Percentiles rank a stretch among this genome's conserved stretches.
Evolutionary conservation across 176 grass and related monocot species (phyloP).

Genomic region (Musa itinerans): DNA sequence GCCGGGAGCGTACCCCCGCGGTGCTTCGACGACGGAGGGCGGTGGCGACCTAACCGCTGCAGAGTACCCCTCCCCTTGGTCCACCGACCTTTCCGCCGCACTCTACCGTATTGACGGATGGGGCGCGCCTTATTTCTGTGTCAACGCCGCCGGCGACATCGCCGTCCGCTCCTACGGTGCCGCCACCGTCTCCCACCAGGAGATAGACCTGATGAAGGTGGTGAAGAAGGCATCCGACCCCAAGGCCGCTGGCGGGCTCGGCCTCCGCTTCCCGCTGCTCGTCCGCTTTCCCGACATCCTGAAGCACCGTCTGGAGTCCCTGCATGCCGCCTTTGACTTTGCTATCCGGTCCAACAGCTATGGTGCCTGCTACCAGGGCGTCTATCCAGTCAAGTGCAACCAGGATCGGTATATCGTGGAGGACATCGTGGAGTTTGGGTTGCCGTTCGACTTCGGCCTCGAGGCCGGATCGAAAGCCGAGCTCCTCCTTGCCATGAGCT

Average conservation of each 20-base stretch:
- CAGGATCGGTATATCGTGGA: slow-evolving; percentile 21
- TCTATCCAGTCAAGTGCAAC: slow-evolving; percentile 22
- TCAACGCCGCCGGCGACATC: slow-evolving; percentile 17
- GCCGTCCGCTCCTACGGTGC: slow-evolving; percentile 9
- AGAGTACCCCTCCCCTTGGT: background rate
- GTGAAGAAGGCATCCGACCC: slow-evolving; percentile 2
- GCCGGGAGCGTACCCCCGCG: background rate
- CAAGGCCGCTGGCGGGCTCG: slow-evolving; percentile 7
- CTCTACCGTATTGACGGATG: slow-evolving; percentile 17
- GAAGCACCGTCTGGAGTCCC: slow-evolving; percentile 9
- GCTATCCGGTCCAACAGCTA: slow-evolving; percentile 13
- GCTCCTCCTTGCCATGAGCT: slow-evolving; percentile 21
- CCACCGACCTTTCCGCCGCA: slow-evolving; percentile 13
- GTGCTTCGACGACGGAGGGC: background rate
- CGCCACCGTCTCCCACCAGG: slow-evolving; percentile 5
- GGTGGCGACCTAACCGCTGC: background rate
- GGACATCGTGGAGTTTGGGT: slow-evolving; percentile 15
- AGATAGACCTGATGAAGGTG: slow-evolving; percentile 24
- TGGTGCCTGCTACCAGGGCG: slow-evolving; percentile 9
- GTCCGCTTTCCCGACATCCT: slow-evolving; percentile 20
- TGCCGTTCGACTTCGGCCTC: slow-evolving; percentile 16
- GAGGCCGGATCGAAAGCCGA: slow-evolving; percentile 23
- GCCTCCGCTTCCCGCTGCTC: slow-evolving; percentile 16
- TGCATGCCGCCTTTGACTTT: slow-evolving; percentile 13
- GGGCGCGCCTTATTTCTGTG: slow-evolving; percentile 16